A percentile compares a stretch with the other conserved stretches of the same genome.
phyloP scores from a whole-genome alignment of 768 basidiomycete genomes.

The Tricholoma sp. region DNA sequence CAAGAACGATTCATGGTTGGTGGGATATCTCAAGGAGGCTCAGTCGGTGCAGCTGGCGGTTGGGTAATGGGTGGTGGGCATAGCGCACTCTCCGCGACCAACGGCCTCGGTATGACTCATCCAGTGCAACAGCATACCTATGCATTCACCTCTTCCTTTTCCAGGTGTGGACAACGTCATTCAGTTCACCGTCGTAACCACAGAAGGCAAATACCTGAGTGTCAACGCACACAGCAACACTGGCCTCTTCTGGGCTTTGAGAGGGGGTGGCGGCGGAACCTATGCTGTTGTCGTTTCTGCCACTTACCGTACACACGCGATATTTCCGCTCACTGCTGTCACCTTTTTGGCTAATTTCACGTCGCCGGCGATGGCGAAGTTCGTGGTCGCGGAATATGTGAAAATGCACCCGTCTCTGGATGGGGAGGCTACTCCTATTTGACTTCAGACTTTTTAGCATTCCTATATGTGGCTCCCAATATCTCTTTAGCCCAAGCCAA shows the following conservation, averaged over 20 bases:
- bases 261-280: constrained; percentile 38
- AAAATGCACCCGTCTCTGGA: neutral
- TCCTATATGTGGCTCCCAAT: neutral
- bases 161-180: constrained; percentile 24
- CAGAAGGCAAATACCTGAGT: constrained; percentile 29
- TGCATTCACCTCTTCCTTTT: no score
- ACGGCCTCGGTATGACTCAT: constrained; percentile 27
- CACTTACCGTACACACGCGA: constrained; percentile 4
- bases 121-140: no score
- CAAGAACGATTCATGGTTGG: constrained; percentile 35
- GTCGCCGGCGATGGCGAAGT: neutral
- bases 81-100: constrained; percentile 27
- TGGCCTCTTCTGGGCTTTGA: constrained; percentile 44
- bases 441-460: neutral
- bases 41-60: constrained; percentile 39
- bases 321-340: neutral
- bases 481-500: constrained; percentile 2
- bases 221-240: constrained; percentile 32
- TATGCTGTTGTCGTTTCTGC: constrained; percentile 21
- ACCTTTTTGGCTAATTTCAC: neutral
- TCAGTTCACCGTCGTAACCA: constrained; percentile 35
- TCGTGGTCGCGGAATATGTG: constrained; percentile 4
- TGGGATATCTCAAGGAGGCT: constrained; percentile 27
- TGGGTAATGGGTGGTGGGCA: constrained; percentile 41
- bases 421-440: constrained; percentile 3